These are phyloP conservation scores for Vaccinium vitisidaea DNA, from an alignment of 148 eudicot species.

Conservation along the genomic window DNA sequence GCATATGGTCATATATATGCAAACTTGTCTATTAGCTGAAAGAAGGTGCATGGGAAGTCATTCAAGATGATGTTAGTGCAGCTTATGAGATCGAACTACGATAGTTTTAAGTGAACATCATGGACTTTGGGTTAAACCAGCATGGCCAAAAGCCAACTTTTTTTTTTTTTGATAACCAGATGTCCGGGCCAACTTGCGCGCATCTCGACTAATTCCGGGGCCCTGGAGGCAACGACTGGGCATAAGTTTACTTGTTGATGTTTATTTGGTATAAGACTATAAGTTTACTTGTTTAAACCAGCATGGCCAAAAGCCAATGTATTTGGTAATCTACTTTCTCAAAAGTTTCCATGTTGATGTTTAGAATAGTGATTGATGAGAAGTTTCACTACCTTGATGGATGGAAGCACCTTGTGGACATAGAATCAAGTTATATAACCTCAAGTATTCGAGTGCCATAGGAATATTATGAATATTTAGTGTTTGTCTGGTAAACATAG, in stretches of 20 bases:
- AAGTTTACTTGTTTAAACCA: neutral
- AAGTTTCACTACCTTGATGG: neutral
- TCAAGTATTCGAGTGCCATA: neutral
- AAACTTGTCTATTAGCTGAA: neutral
- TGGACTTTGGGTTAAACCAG: neutral
- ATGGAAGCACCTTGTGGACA: constrained; percentile 1
- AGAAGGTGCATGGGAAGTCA: neutral
- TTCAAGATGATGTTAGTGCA: neutral
- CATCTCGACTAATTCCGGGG: too few relatives aligned
- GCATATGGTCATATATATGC: neutral
- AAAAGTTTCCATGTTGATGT: neutral
- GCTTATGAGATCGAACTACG: neutral
- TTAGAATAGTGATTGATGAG: neutral
- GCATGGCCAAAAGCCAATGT: neutral
- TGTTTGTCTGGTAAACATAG: neutral
- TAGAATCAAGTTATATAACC: neutral
- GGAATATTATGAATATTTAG: neutral
- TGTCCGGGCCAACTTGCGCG: too few relatives aligned
- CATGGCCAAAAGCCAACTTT: constrained; percentile 2
- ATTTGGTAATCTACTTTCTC: neutral
- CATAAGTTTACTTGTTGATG: too few relatives aligned
- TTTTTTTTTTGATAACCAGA: too few relatives aligned
- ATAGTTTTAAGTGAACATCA: neutral
- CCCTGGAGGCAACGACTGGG: too few relatives aligned
- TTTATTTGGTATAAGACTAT: too few relatives aligned